Evolutionary conservation across 768 basidiomycete genomes (phyloP), one percentile per base, ranked within the genome.

Genomic region (Pisolithus tinctorius): DNA sequence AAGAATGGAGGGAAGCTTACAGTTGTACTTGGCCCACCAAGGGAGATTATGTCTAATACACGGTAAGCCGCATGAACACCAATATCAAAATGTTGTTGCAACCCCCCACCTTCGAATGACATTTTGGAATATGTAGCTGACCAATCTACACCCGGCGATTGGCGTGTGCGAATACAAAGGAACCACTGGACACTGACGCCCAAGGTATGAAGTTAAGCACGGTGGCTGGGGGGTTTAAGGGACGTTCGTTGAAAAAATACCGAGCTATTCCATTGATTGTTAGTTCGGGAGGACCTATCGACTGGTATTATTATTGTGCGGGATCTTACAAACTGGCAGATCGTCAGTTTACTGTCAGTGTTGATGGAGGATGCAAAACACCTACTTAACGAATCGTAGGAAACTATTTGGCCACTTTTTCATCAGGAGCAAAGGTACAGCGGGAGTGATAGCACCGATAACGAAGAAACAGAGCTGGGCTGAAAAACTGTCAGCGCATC

Each of bases 381-480:
- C 79, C 54, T 60, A 83, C 78, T 86, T 85, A 74, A 86, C 61
- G 61, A 81, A 83, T 55, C 79, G 77, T 45, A 81, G 58, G 58
- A 73, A 77, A 60, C 76, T 74, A 51, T 83, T 78, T 20, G 87
- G 85, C 71, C 76, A 92, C 60, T 72, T 78, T 59, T 73, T 67
- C 47, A 74, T 69, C 51, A 84, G 58, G 54, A 81, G 54, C 60
- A 77, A 89, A 37, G 77, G 73, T 44, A 78, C 48, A 50, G 77
- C 29, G 0, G 89, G 89, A 47, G 78, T 74, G 46, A 83, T 9
- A 45, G 82, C 76, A 16, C 91, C 91, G 50, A 86, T 61, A 51
- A 89, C 77, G 85, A 93, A 93, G 71, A 88, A 90, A 64, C 81
- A 82, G 3, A 76, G 60, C n/a, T 90, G 74, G 49, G 72, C 72